Evolutionary conservation across 371 early-diverging fungal genomes (phyloP), one percentile per base, ranked within the genome.

Genomic region (Saksenaea oblongispora): DNA sequence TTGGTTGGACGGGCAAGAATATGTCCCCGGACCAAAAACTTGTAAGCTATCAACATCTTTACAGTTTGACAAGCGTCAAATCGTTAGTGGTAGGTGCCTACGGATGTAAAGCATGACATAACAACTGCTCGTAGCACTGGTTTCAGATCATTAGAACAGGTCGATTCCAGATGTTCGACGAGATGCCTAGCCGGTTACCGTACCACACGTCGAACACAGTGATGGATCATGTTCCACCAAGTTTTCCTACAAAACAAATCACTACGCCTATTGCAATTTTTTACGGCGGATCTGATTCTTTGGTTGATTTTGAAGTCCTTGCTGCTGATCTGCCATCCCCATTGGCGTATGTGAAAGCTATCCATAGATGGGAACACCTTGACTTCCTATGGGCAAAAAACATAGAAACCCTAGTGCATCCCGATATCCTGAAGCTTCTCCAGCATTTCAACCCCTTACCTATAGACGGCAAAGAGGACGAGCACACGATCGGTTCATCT

Each of bases 131-230:
- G 18, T 58, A 87, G 82, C 93, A 94, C 64, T 93, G 95, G 95
- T 96, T 97, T 76, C 96, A 96, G 80, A 96, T 97, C 65, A 95
- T 96, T 54, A 80, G 94, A n/a, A 87, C 89, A 9, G 89, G 90
- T 2, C 74, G 82, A 18, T 92, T 97, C 59, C 95, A 95, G 67
- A 95, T 95, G 94, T 97, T 91, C 65, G 96, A 97, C 67, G 98
- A 97, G 47, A 70, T 89, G 35, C 88, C 89, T 15, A 86, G 87
- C 34, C 67, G 86, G 18, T 63, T 89, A 8, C 87, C 90, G 13
- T 85, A 87, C 28, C 82, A 87, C 22, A 79, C 75, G 0, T 57
- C 66, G 1, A 77, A 71, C 39, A 66, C 79, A 5, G 72, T 82
- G 9, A 76, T 79, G 39, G 73, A 78, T 34, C 89, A 89, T 62